These are phyloP conservation scores for Tubosaeta sp. DNA, from an alignment of 768 basidiomycete species.

Conservation along the genomic window DNA sequence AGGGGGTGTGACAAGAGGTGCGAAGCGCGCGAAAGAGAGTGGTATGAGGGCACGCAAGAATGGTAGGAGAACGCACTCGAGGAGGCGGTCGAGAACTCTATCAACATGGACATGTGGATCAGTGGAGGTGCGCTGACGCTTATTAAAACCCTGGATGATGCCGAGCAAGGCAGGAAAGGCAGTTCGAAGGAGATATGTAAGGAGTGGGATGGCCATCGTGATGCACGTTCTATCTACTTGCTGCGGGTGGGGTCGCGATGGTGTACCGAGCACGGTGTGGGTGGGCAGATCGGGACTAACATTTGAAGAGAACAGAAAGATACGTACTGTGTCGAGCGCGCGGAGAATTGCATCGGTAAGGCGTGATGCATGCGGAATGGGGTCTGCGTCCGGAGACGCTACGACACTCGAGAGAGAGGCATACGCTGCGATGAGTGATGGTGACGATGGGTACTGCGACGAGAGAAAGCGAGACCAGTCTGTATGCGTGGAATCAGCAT, in stretches of 20 bases:
- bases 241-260: slow-evolving; percentile 1
- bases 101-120: slow-evolving; percentile 8
- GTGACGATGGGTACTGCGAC: slow-evolving; percentile 16
- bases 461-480: slow-evolving; percentile 21
- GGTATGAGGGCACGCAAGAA: slow-evolving; percentile 17
- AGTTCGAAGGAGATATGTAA: slow-evolving; percentile 19
- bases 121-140: slow-evolving; percentile 3
- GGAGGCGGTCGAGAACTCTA: slow-evolving; percentile 13
- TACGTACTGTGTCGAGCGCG: slow-evolving; percentile 12
- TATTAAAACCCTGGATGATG: slow-evolving; percentile 2
- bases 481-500: slow-evolving; percentile 1
- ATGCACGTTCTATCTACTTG: slow-evolving; percentile 18
- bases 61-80: slow-evolving; percentile 19
- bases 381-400: slow-evolving; percentile 6
- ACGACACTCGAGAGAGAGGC: slow-evolving; percentile 20
- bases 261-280: background rate
- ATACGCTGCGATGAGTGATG: slow-evolving; percentile 23
- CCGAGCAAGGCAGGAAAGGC: slow-evolving; percentile 17
- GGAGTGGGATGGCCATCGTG: slow-evolving; percentile 20
- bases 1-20: slow-evolving; percentile 1
- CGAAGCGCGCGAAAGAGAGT: slow-evolving; percentile 19
- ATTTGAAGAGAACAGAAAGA: slow-evolving; percentile 18
- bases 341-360: slow-evolving; percentile 20
- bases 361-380: slow-evolving; percentile 1
- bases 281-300: background rate